A percentile compares a stretch with the other conserved stretches of the same genome.
phyloP scores from a whole-genome alignment of 805 yeast species.

The Clavispora fructus region DNA sequence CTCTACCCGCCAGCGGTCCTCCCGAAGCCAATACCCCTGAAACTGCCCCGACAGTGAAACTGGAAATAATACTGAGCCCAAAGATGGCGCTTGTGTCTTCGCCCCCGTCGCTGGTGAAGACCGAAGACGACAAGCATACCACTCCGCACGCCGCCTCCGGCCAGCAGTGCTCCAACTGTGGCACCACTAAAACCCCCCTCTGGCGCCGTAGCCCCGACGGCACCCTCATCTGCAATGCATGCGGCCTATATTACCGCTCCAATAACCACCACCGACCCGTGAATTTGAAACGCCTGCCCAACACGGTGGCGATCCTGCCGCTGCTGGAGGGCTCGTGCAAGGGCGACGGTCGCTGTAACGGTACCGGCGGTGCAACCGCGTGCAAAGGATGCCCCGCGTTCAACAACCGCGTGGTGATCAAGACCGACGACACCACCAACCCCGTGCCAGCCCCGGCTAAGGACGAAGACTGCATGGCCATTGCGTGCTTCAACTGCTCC shows the following conservation, averaged over 20 bases:
- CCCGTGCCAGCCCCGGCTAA: slow-evolving; percentile 5
- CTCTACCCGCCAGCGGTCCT: not conserved
- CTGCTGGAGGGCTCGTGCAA: slow-evolving; percentile 56
- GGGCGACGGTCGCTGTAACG: slow-evolving; percentile 79
- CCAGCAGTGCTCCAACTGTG: slow-evolving; percentile 44
- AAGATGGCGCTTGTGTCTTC: too few relatives aligned
- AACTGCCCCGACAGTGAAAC: not conserved
- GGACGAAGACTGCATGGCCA: slow-evolving; percentile 44
- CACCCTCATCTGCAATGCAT: slow-evolving; percentile 52
- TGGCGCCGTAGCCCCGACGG: slow-evolving; percentile 60
- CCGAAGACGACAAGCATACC: not conserved
- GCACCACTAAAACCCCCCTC: slow-evolving; percentile 51
- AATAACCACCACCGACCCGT: slow-evolving; percentile 64
- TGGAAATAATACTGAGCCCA: too few relatives aligned
- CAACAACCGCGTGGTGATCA: slow-evolving; percentile 58
- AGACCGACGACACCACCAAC: slow-evolving; percentile 6
- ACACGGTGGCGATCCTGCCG: slow-evolving; percentile 38
- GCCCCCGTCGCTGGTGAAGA: not conserved
- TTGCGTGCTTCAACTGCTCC: slow-evolving; percentile 79
- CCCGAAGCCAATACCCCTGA: not conserved
- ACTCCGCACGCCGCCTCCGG: not conserved
- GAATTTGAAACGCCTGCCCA: slow-evolving; percentile 55
- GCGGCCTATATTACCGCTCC: slow-evolving; percentile 54
- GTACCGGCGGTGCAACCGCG: slow-evolving; percentile 78
- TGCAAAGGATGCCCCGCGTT: slow-evolving; percentile 82